These are phyloP conservation scores for Rhizophagus clarus DNA, from an alignment of 192 early-diverging fungal genomes.

Conservation along the genomic window DNA sequence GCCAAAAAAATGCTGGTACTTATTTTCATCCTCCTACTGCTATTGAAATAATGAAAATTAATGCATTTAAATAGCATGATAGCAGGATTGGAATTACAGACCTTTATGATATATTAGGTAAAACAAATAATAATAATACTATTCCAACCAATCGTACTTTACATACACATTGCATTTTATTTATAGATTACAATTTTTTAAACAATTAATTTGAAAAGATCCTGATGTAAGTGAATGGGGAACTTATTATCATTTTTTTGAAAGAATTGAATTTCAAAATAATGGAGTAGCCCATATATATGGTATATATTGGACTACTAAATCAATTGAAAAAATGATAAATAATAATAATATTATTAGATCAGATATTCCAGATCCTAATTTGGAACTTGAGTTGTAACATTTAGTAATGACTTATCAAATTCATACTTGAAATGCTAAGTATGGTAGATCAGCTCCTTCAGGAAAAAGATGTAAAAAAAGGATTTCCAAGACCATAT, in stretches of 20 bases:
- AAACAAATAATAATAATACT: not conserved
- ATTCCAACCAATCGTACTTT: not conserved
- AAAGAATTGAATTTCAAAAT: slow-evolving; percentile 24
- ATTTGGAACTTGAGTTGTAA: slow-evolving; percentile 3
- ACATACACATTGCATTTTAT: slow-evolving; percentile 10
- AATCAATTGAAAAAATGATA: not conserved
- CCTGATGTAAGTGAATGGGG: not conserved
- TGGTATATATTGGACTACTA: not conserved
- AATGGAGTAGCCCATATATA: not conserved
- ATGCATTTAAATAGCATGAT: slow-evolving; percentile 18
- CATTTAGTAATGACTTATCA: not conserved
- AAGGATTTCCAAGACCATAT: not conserved
- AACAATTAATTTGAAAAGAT: not conserved
- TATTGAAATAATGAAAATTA: slow-evolving; percentile 19
- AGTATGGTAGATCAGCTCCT: not conserved
- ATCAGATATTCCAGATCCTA: not conserved
- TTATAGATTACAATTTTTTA: not conserved
- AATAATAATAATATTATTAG: slow-evolving; percentile 1
- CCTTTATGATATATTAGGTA: not conserved
- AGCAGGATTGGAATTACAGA: not conserved
- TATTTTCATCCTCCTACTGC: not conserved
- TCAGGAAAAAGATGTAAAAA: slow-evolving; percentile 15
- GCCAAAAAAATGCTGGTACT: not conserved
- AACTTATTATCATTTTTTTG: not conserved
- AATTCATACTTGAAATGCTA: slow-evolving; percentile 4